phyloP scores from a whole-genome alignment of 306 rosid species.

The Sophora flavescens region DNA sequence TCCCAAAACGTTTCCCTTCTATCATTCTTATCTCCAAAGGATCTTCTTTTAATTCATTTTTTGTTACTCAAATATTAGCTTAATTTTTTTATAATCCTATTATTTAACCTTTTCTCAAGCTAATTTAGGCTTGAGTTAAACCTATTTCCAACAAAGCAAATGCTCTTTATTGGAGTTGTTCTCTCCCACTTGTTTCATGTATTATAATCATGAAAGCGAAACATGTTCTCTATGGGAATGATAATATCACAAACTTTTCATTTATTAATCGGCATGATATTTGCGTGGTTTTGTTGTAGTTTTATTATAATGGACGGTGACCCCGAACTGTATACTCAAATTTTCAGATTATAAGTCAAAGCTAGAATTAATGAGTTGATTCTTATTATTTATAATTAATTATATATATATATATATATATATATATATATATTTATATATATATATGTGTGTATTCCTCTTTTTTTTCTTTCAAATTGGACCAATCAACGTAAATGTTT shows the following conservation, averaged over 20 bases:
- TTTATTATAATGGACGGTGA: not conserved
- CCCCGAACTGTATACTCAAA: too few species aligned
- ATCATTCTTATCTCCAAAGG: not conserved
- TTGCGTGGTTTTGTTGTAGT: not conserved
- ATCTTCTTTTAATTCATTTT: not conserved
- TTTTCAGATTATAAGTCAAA: too few species aligned
- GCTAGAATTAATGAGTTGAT: too few species aligned
- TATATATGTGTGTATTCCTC: too few species aligned
- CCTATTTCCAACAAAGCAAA: not conserved
- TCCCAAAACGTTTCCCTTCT: too few species aligned
- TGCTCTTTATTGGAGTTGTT: not conserved
- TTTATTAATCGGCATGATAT: not conserved
- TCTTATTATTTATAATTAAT: too few species aligned
- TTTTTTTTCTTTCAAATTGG: too few species aligned
- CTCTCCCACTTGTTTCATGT: not conserved
- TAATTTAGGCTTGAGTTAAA: slow-evolving; percentile 19
- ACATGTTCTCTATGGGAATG: not conserved
- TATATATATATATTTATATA: too few species aligned
- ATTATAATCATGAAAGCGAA: slow-evolving; percentile 28
- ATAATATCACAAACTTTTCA: not conserved
- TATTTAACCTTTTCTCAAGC: not conserved
- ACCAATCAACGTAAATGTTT: too few species aligned
- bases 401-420: too few species aligned
- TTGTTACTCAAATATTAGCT: not conserved
- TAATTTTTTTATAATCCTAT: not conserved